Base-by-base conservation (phyloP, 2,329 filamentous ascomycete species). In the Fusarium abutilonis region DNA sequence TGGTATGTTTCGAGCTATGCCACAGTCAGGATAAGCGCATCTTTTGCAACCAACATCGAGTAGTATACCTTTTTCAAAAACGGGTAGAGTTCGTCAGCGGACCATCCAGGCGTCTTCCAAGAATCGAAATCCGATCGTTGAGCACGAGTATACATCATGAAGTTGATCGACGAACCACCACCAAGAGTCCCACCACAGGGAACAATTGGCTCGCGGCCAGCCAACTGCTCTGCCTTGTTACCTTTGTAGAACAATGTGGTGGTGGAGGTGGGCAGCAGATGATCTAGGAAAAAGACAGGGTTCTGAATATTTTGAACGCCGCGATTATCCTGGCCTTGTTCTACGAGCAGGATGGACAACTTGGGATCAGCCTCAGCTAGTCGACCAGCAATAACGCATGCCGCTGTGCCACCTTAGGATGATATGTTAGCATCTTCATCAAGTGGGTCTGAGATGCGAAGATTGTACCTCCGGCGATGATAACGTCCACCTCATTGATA, bases 1-100 rank as follows among this genome's bases (percentile, higher is more conserved):
- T 84, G 79, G 52, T 83, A 87, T 0, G 83, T 87, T 71, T 88
- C 86, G 10, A 86, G 71, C 78, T 79, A 44, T 8, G 14, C 45
- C 9, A 3, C 0, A 13, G 28, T 66, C 13, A 65, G 54, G 7
- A 4, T 15, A 2, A 11, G n/a, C 3, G 4, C 9, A 13, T 1
- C 3, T 9, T 14, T 3, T 10, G 1, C 4, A 6, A 2, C 23
- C 23, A 6, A 11, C 2, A 3, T 4, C 2, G 1, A 8, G 21
- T 17, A 17, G 8, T 3, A 13, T 46, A 73, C 73, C 66, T 72
- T 77, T 26, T 70, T 74, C 4, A 76, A 11, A 8, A 68, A 75
- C 0, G 72, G 74, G 3, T 73, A 29, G 9, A 77, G 36, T 2
- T 75, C 75, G 2, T 76, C 53, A 0, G 71, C 63, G 1, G 68